Conservation (phyloP, 73 alveolate genomes). For the Paramecium biaurelia region DNA sequence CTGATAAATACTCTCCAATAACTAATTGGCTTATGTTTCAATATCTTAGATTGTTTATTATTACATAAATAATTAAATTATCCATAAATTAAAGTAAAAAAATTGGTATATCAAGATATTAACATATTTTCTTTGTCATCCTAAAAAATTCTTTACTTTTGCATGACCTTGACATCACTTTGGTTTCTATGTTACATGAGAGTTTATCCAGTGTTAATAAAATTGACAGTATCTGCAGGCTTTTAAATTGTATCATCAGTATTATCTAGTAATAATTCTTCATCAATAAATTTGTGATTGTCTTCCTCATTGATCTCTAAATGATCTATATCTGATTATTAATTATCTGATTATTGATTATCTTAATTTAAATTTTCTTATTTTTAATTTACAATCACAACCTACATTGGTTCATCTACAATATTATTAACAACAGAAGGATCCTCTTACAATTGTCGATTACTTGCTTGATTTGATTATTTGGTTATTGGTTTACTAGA, state of each 20-base stretch:
- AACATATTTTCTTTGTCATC: neutral
- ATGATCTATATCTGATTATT: neutral
- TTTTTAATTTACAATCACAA: neutral
- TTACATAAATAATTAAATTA: neutral
- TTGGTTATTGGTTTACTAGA: neutral
- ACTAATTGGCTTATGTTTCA: neutral
- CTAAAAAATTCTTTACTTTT: neutral
- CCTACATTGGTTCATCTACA: neutral
- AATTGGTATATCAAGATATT: neutral
- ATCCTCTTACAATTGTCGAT: neutral
- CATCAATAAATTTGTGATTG: neutral
- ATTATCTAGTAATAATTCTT: neutral
- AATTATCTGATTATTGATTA: neutral
- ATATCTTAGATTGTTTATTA: conserved; percentile 32
- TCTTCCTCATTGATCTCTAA: neutral
- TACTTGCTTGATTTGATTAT: neutral
- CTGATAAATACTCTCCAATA: neutral
- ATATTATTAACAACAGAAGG: neutral
- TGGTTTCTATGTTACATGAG: conserved; percentile 5
- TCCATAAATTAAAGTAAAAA: conserved; percentile 30
- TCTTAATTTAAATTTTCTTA: neutral
- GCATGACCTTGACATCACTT: conserved; percentile 14
- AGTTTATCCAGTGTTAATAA: neutral
- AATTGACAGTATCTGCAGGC: conserved; percentile 15
- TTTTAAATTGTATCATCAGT: conserved; percentile 15